Evolutionary conservation across 192 early-diverging fungal genomes (phyloP).

Genomic region (Rhizophagus sp.): DNA sequence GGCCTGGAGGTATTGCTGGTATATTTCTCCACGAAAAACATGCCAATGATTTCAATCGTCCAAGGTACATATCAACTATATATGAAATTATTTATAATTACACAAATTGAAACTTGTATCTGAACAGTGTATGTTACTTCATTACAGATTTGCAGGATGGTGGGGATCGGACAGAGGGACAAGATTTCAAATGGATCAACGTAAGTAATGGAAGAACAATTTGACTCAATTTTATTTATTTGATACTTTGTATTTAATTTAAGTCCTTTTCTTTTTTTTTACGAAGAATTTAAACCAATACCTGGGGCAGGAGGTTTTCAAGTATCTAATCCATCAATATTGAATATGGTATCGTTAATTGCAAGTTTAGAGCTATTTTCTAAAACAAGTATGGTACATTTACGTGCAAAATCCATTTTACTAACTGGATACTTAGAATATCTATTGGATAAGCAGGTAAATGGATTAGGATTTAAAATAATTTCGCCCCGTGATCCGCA

Average conservation of each 20-base stretch:
- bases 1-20: conserved; percentile 91
- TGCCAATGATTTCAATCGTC: conserved; percentile 54
- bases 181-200: conserved; percentile 87
- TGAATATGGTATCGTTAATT: conserved; percentile 71
- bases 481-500: conserved; percentile 78
- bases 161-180: conserved; percentile 86
- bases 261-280: background rate
- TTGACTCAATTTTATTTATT: background rate
- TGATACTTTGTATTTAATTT: background rate
- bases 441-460: conserved; percentile 51
- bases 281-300: conserved; percentile 67
- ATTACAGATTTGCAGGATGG: conserved; percentile 80
- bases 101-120: background rate
- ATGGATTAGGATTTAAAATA: conserved; percentile 51
- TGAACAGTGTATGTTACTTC: background rate
- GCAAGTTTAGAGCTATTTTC: conserved; percentile 82
- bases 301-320: conserved; percentile 83
- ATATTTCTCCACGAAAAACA: conserved; percentile 90
- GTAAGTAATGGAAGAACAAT: conserved; percentile 32
- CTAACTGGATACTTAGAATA: conserved; percentile 86
- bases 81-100: background rate
- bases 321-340: conserved; percentile 84
- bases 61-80: conserved; percentile 45
- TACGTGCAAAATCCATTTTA: conserved; percentile 74
- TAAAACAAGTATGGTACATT: conserved; percentile 63